Base-by-base conservation (phyloP, 176 grass and related monocot species). In the Carex myosuroides region DNA sequence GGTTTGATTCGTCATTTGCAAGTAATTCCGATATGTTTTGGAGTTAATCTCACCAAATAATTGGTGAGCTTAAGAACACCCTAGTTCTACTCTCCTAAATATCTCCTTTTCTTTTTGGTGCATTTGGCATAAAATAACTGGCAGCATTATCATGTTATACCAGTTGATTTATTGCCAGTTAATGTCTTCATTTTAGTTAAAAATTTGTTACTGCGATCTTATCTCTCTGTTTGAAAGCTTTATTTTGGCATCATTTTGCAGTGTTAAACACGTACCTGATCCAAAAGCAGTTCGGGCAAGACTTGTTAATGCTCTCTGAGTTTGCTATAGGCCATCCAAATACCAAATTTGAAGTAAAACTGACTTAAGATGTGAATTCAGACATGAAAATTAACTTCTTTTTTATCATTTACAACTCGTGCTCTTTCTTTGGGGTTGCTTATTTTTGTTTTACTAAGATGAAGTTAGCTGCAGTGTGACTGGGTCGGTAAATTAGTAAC, bases 261-360 rank as follows among this genome's bases (percentile, higher is more conserved):
- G 96, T 67, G 87, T 99, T 84, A 86, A 87, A 56, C 71, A 90
- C 79, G 77, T 90, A 63, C 3, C 87, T 16, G 87, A 95, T 88
- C 85, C 65, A 39, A 89, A 90, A 84, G 60, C 87, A 56, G 70
- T 90, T 85, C 83, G 90, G 56, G 82, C 90, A 48, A 92, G 84
- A 75, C 88, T 99, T 82, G 65, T 90, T 0, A 87, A 92, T 90
- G 83, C 74, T 14, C 64, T 88, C 74, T 88, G 86, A 87, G 30
- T 80, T 65, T 44, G 13, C 52, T 66, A 16, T 3, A 0, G 57
- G 30, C 20, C 16, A 13, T 17, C 30, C 6, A n/a, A 81, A 81
- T 46, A 6, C 59, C 59, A 46, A 81, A 81, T 63, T 81, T 26
- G 30, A 81, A 21, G 18, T 37, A 32, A 32, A 30, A 53, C 33